Base-by-base conservation (phyloP, 306 rosid species). In the Cajanus cajan region DNA sequence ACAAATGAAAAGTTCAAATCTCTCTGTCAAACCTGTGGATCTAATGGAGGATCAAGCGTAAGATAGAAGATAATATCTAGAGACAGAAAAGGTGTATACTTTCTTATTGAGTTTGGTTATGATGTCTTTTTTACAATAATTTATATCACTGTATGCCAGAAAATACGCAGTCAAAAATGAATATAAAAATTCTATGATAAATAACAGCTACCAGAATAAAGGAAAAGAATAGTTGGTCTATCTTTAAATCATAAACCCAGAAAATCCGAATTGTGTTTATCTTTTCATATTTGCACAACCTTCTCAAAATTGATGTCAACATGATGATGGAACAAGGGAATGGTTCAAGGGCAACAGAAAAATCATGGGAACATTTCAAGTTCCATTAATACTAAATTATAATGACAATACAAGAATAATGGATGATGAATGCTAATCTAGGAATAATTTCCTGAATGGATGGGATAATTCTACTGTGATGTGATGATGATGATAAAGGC, bases 1-100 rank as follows among this genome's bases (percentile, higher is more conserved):
- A 78, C 98, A 95, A 70, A 95, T 85, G 83, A 90, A 92, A 81
- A 95, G 98, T 82, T 95, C 98, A 84, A 95, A 92, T 58, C 98
- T 87, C 85, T 95, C 98, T 0, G 98, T 95, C 85, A 95, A 82
- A 78, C 97, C 98, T 71, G 86, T 74, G 82, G 82, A 89, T 80
- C 98, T 94, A 74, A 70, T 75, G 69, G 73, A 74, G 80, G 81
- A 80, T 6, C 12, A 71, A 77, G 36, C 65, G 81, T 77, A 48
- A 83, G 78, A 80, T 78, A 41, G 65, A 68, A 54, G 65, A 54
- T 71, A 31, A 41, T 45, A 50, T 68, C 71, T 21, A 51, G 57
- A 73, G 78, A 69, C 67, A 43, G 70, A 15, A 73, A 36, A 67
- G 37, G 25, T 15, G 21, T 18, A 22, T 71, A 63, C 45, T 36